Percentiles rank a stretch among this genome's conserved stretches.
Conservation (phyloP, 2,329 filamentous ascomycete species). For the Rasamsonia emersonii region DNA sequence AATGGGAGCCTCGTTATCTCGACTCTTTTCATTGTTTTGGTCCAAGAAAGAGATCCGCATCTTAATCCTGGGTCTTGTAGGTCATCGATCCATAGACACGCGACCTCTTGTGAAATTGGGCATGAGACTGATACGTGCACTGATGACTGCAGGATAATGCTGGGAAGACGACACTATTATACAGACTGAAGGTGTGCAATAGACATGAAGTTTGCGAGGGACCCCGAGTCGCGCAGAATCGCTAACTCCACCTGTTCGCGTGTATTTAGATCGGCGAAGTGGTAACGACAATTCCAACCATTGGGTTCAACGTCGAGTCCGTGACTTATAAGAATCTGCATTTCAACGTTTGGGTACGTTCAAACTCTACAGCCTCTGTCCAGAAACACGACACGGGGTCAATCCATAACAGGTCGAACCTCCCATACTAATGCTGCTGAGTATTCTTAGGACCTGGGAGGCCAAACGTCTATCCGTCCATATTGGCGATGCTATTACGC, state of each 20-base stretch:
- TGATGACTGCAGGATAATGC: constrained; percentile 69
- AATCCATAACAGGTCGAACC: too few species aligned
- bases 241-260: too few species aligned
- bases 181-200: constrained; percentile 82
- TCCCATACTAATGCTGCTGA: too few species aligned
- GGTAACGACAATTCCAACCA: constrained; percentile 97
- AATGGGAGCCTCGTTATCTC: constrained; percentile 51
- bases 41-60: constrained; percentile 97
- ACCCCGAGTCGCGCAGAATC: too few species aligned
- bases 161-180: constrained; percentile 93
- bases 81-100: constrained; percentile 9
- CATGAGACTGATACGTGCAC: constrained; percentile 10
- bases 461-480: constrained; percentile 95
- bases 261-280: constrained; percentile 98
- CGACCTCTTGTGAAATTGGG: constrained; percentile 11
- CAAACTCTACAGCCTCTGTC: background rate
- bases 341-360: constrained; percentile 91
- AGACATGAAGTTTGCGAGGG: too few species aligned
- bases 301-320: constrained; percentile 98
- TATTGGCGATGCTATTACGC: constrained; percentile 99
- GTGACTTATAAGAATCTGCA: constrained; percentile 98
- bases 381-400: background rate
- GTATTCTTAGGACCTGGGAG: constrained; percentile 66
- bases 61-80: constrained; percentile 86
- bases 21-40: constrained; percentile 66